Percentiles rank a stretch among this genome's conserved stretches.
phyloP scores from a whole-genome alignment of 1,284 basidiomycete genomes.

The Tetrapyrgos nigripes region DNA sequence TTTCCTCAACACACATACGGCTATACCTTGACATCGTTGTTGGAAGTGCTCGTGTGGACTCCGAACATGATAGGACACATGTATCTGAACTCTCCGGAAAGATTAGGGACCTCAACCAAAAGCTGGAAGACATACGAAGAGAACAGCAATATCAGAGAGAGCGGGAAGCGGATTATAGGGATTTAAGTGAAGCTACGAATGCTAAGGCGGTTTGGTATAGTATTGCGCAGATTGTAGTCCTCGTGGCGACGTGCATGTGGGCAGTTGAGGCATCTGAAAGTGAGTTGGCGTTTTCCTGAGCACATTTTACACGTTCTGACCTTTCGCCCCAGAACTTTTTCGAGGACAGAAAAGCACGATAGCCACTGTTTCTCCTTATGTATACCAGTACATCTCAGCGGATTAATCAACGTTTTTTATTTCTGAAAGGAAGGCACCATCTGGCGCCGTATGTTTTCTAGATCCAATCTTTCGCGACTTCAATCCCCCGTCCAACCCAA shows the following conservation, averaged over 20 bases:
- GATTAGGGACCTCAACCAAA: constrained; percentile 91
- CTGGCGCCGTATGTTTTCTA: too few species aligned
- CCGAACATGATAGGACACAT: constrained; percentile 85
- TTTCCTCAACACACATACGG: constrained; percentile 88
- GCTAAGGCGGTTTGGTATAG: constrained; percentile 93
- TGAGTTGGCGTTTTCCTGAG: constrained; percentile 44
- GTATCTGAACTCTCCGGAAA: constrained; percentile 87
- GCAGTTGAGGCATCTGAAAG: constrained; percentile 91
- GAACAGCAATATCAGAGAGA: constrained; percentile 99
- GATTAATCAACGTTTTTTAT: too few species aligned
- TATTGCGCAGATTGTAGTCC: constrained; percentile 83
- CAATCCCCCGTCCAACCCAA: constrained; percentile 56
- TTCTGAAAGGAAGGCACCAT: too few species aligned
- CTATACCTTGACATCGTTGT: constrained; percentile 95
- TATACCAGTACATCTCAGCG: not conserved
- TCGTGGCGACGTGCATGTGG: constrained; percentile 90
- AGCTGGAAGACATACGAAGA: constrained; percentile 90
- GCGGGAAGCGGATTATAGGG: constrained; percentile 89
- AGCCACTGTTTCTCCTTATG: constrained; percentile 19
- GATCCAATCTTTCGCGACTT: too few species aligned
- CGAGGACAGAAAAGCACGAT: constrained; percentile 87
- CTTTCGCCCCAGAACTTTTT: constrained; percentile 72
- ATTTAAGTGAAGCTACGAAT: constrained; percentile 91
- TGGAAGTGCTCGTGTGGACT: constrained; percentile 84
- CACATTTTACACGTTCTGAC: not conserved